These are phyloP conservation scores for Polyplosphaeria fusca DNA, from an alignment of 495 filamentous ascomycete species.

Conservation along the genomic window DNA sequence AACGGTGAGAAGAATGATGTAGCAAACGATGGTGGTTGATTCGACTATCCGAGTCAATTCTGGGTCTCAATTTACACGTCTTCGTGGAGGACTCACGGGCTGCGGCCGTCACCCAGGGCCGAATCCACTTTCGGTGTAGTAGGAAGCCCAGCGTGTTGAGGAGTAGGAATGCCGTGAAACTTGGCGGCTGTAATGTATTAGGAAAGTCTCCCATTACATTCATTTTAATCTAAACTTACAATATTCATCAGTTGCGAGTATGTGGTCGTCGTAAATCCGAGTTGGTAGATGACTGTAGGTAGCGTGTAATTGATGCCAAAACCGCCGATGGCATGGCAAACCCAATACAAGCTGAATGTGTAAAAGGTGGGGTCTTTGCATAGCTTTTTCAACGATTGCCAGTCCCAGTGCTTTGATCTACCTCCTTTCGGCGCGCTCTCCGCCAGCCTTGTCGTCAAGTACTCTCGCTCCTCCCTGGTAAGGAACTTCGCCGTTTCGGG, in stretches of 20 bases:
- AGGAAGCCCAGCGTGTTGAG: constrained; percentile 7
- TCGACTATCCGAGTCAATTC: background rate
- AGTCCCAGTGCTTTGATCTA: background rate
- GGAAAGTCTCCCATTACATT: background rate
- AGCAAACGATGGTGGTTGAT: constrained; percentile 36
- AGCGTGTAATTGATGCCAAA: constrained; percentile 91
- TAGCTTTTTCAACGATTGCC: constrained; percentile 60
- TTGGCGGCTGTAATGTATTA: background rate
- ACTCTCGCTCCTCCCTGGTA: constrained; percentile 40
- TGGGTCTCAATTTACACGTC: background rate
- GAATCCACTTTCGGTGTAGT: constrained; percentile 43
- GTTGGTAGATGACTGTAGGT: constrained; percentile 71
- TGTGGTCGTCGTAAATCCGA: constrained; percentile 47
- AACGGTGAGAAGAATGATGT: constrained; percentile 48
- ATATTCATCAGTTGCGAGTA: constrained; percentile 29
- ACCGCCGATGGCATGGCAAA: constrained; percentile 53
- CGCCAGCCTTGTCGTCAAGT: constrained; percentile 63
- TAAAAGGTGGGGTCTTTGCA: constrained; percentile 89
- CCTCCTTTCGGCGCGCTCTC: constrained; percentile 49
- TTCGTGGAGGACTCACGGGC: background rate
- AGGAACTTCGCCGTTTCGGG: constrained; percentile 45
- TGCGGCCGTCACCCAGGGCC: constrained; percentile 34
- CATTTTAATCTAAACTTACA: constrained; percentile 40
- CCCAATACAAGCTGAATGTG: constrained; percentile 47
- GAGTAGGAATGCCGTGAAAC: constrained; percentile 1